phyloP scores from a whole-genome alignment of 805 yeast genomes.

The Ogataea nakhonphanomensis region DNA sequence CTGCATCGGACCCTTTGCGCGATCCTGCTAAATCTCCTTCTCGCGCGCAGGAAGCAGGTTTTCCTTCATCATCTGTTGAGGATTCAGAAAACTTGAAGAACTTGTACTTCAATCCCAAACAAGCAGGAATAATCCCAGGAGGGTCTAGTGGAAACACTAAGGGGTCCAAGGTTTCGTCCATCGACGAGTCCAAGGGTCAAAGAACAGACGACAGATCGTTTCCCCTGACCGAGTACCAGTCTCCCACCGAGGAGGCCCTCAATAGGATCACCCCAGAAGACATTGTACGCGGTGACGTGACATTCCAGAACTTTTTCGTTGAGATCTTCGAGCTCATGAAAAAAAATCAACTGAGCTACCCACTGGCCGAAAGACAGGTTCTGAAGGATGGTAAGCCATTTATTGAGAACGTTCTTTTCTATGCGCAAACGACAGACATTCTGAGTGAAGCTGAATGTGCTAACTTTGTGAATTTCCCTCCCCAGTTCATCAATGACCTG shows the following conservation, averaged over 20 bases:
- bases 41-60: conserved; percentile 7
- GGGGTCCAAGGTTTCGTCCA: conserved; percentile 18
- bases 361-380: conserved; percentile 29
- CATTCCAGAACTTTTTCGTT: conserved; percentile 32
- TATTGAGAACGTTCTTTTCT: conserved; percentile 31
- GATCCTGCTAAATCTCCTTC: conserved; percentile 2
- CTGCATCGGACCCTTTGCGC: conserved; percentile 7
- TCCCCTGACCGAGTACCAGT: conserved; percentile 25
- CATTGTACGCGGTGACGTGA: conserved; percentile 31
- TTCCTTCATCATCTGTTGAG: conserved; percentile 13
- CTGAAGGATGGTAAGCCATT: conserved; percentile 33
- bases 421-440: conserved; percentile 25
- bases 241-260: conserved; percentile 29
- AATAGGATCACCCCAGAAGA: conserved; percentile 28
- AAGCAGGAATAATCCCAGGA: conserved; percentile 20
- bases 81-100: conserved; percentile 24
- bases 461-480: conserved; percentile 28
- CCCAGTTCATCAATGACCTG: conserved; percentile 32
- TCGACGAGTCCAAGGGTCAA: conserved; percentile 25
- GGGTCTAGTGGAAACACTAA: conserved; percentile 31
- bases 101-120: conserved; percentile 22
- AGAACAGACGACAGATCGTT: conserved; percentile 28
- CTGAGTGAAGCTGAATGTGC: conserved; percentile 29
- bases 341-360: conserved; percentile 30
- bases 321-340: conserved; percentile 30